phyloP scores from a whole-genome alignment of 257 asterid species.

The Haberlea rhodopensis region DNA sequence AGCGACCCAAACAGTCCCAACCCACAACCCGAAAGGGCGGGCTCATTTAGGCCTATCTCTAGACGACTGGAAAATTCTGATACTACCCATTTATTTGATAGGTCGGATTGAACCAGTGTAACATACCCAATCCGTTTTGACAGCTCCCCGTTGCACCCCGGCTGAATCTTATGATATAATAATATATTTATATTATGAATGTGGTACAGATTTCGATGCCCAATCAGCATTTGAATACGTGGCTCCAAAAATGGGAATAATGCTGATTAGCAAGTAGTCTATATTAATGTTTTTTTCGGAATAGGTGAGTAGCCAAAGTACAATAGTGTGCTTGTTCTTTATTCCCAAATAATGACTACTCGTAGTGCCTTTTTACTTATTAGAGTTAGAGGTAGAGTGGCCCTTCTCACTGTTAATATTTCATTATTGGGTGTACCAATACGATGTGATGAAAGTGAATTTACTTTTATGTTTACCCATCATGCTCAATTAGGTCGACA shows the following conservation, averaged over 20 bases:
- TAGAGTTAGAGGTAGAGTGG: too few species aligned
- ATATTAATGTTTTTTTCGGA: conserved; percentile 17
- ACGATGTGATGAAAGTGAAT: conserved; percentile 29
- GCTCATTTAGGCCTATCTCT: too few species aligned
- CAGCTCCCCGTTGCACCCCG: too few species aligned
- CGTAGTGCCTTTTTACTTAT: conserved; percentile 26
- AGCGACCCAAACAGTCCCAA: too few species aligned
- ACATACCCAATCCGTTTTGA: too few species aligned
- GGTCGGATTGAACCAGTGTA: too few species aligned
- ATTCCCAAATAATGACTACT: conserved; percentile 28
- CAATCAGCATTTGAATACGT: conserved; percentile 30
- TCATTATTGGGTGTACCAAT: conserved; percentile 24
- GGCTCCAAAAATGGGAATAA: conserved; percentile 32
- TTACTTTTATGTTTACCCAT: conserved; percentile 15
- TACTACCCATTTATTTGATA: too few species aligned
- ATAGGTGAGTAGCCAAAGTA: conserved; percentile 26
- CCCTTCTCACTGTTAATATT: conserved; percentile 21
- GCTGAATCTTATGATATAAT: too few species aligned
- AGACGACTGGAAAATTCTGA: too few species aligned
- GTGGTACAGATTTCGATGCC: conserved; percentile 14
- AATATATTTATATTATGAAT: too few species aligned
- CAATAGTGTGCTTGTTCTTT: conserved; percentile 21
- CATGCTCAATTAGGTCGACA: background rate
- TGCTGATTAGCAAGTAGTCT: conserved; percentile 30
- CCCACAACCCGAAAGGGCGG: too few species aligned